These are phyloP conservation scores for Porodaedalea pini DNA, from an alignment of 1,284 basidiomycete species.

Conservation along the genomic window DNA sequence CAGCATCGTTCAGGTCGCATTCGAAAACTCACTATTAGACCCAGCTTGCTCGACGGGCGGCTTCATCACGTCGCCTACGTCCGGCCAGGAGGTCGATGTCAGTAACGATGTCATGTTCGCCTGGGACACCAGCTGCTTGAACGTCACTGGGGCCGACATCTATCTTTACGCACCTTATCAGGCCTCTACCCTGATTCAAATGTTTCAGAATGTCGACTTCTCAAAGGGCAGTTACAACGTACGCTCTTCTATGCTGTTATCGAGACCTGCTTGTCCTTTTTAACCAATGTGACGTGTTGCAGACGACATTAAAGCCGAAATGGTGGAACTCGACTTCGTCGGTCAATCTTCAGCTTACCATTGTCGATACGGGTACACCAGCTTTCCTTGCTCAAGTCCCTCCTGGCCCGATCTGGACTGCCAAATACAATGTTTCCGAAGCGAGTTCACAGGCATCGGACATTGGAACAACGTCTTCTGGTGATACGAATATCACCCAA, in stretches of 20 bases:
- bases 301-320: slow-evolving; percentile 52
- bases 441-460: slow-evolving; percentile 40
- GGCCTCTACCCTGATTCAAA: slow-evolving; percentile 50
- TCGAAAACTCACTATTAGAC: neutral
- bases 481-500: slow-evolving; percentile 34
- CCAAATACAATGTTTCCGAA: slow-evolving; percentile 51
- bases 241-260: neutral
- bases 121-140: slow-evolving; percentile 68
- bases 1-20: neutral
- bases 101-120: slow-evolving; percentile 57
- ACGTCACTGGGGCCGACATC: slow-evolving; percentile 57
- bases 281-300: slow-evolving; percentile 11
- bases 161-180: slow-evolving; percentile 63
- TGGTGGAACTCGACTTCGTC: slow-evolving; percentile 75
- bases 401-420: slow-evolving; percentile 72
- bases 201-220: slow-evolving; percentile 60
- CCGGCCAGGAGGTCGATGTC: slow-evolving; percentile 50
- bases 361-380: slow-evolving; percentile 54
- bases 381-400: slow-evolving; percentile 56
- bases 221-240: slow-evolving; percentile 50
- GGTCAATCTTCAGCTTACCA: slow-evolving; percentile 60
- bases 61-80: slow-evolving; percentile 65
- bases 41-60: slow-evolving; percentile 52
- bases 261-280: neutral
- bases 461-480: slow-evolving; percentile 36